These are phyloP conservation scores for Zelonia costaricensis DNA, from an alignment of 208 protist species.

Conservation along the genomic window DNA sequence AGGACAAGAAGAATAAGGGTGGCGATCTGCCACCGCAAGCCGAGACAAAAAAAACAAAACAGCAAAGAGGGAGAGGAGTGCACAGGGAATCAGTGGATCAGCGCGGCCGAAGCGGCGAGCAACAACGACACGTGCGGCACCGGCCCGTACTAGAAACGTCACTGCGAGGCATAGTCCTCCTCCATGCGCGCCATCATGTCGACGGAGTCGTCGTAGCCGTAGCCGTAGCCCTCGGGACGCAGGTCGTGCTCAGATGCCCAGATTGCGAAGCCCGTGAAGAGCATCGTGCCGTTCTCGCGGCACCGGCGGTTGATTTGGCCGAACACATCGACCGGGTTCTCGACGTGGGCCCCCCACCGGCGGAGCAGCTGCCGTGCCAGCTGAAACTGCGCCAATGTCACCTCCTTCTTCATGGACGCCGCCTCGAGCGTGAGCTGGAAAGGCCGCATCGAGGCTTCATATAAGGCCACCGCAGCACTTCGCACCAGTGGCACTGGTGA, in stretches of 20 bases:
- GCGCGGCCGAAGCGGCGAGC: too few relatives aligned
- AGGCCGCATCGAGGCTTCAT: conserved; percentile 23
- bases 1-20: too few relatives aligned
- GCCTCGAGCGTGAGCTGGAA: conserved; percentile 34
- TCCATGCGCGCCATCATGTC: conserved; percentile 23
- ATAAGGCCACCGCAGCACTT: conserved; percentile 16
- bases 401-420: conserved; percentile 32
- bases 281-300: conserved; percentile 25
- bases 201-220: conserved; percentile 23
- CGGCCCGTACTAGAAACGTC: too few relatives aligned
- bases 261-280: conserved; percentile 55
- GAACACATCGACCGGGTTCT: conserved; percentile 39
- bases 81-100: too few relatives aligned
- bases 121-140: too few relatives aligned
- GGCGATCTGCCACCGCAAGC: too few relatives aligned
- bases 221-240: conserved; percentile 45
- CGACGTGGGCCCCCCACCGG: conserved; percentile 50
- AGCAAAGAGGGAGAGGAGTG: too few relatives aligned
- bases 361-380: conserved; percentile 34
- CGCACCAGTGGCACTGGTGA: conserved; percentile 5
- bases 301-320: conserved; percentile 26
- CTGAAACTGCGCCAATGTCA: conserved; percentile 35
- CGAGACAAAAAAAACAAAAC: too few relatives aligned
- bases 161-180: conserved; percentile 16
- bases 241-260: conserved; percentile 58